phyloP scores from a whole-genome alignment of 805 yeast genomes.

The Saccharomycopsis fodiens region DNA sequence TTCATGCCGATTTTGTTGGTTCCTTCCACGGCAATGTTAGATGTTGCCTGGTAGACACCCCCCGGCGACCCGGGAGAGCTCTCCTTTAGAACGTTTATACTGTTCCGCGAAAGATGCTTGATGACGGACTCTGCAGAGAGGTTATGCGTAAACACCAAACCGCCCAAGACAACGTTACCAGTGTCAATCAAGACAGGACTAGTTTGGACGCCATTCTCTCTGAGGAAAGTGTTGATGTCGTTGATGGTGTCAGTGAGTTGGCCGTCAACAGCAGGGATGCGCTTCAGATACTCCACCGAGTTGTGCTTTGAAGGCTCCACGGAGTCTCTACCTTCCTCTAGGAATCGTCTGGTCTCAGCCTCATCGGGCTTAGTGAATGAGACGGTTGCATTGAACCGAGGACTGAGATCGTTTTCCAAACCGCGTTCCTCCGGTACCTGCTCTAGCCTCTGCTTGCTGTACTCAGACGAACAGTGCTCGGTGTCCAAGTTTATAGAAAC shows the following conservation, averaged over 20 bases:
- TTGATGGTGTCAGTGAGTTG: constrained; percentile 18
- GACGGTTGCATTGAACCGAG: constrained; percentile 2
- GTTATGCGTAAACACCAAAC: constrained; percentile 14
- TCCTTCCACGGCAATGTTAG: too few relatives aligned
- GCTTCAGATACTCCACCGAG: not conserved
- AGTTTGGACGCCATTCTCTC: constrained; percentile 20
- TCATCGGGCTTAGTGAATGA: constrained; percentile 1
- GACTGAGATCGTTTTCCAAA: constrained; percentile 6
- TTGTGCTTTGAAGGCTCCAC: not conserved
- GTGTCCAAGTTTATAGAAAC: constrained; percentile 17
- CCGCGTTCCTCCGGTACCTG: constrained; percentile 9
- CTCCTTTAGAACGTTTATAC: constrained; percentile 3
- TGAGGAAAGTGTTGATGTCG: constrained; percentile 18
- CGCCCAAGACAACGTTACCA: constrained; percentile 17
- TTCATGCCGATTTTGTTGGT: constrained; percentile 2
- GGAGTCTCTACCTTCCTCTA: not conserved
- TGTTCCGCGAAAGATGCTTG: constrained; percentile 12
- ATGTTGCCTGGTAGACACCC: not conserved
- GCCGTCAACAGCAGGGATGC: constrained; percentile 1
- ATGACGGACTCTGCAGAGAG: constrained; percentile 14
- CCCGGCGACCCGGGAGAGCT: constrained; percentile 3
- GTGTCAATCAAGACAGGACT: constrained; percentile 18
- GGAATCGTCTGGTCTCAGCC: not conserved
- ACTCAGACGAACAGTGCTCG: constrained; percentile 5
- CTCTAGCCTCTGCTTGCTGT: not conserved